These are phyloP conservation scores for Penicillium egyptiacum DNA, from an alignment of 495 filamentous ascomycete genomes.

Conservation along the genomic window DNA sequence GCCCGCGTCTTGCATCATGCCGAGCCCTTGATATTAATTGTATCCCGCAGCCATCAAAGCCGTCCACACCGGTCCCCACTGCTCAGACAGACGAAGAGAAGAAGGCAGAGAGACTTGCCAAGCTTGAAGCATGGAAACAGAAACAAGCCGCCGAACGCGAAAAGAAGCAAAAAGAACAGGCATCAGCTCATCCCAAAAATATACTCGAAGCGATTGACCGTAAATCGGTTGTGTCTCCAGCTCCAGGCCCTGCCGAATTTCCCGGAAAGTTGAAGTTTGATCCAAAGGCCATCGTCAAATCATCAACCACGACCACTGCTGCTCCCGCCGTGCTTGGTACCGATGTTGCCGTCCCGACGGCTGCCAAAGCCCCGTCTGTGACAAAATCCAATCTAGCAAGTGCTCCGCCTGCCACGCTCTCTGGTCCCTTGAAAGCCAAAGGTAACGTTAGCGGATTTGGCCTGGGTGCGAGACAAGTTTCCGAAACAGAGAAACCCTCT, in stretches of 20 bases:
- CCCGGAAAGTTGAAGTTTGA: conserved; percentile 91
- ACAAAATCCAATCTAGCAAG: conserved; percentile 39
- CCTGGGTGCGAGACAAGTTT: conserved; percentile 61
- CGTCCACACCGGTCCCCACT: conserved; percentile 50
- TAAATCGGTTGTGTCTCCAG: conserved; percentile 51
- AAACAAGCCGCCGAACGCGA: conserved; percentile 80
- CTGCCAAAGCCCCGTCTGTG: conserved; percentile 50
- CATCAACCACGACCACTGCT: conserved; percentile 30
- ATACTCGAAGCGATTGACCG: conserved; percentile 76
- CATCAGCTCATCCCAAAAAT: conserved; percentile 59
- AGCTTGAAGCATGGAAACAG: conserved; percentile 88
- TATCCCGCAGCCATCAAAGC: conserved; percentile 39
- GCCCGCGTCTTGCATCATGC: background rate
- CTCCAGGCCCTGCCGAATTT: conserved; percentile 60
- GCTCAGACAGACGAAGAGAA: conserved; percentile 76
- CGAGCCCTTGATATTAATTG: conserved; percentile 8
- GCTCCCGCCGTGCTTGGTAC: conserved; percentile 54
- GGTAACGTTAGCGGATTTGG: conserved; percentile 83
- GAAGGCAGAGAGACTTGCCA: conserved; percentile 78
- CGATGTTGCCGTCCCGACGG: conserved; percentile 61
- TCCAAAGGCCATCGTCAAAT: conserved; percentile 78
- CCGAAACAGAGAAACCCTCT: conserved; percentile 64
- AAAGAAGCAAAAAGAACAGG: conserved; percentile 69
- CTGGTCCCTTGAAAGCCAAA: conserved; percentile 54
- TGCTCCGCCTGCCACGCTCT: conserved; percentile 47